Conservation (phyloP, 768 basidiomycete genomes). For the Amanita rimosa region DNA sequence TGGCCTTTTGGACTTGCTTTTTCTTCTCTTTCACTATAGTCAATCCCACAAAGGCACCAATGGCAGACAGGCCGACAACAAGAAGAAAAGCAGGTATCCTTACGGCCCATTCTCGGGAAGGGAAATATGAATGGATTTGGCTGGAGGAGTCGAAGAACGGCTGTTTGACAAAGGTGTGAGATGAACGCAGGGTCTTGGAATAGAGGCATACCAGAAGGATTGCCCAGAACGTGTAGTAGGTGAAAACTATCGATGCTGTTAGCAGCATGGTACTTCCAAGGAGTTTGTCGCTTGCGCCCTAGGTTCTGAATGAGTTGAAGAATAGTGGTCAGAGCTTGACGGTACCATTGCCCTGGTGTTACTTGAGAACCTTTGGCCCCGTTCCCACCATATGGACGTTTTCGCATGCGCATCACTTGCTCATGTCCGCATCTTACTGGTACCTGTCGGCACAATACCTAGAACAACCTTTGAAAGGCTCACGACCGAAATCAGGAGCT, state of each 20-base stretch:
- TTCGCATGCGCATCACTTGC: conserved; percentile 75
- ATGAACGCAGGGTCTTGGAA: neutral
- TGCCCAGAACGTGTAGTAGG: conserved; percentile 90
- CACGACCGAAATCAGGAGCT: conserved; percentile 59
- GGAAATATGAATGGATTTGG: conserved; percentile 71
- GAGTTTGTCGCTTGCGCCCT: conserved; percentile 76
- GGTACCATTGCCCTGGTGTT: conserved; percentile 11
- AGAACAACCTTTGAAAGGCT: conserved; percentile 62
- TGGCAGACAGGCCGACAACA: conserved; percentile 66
- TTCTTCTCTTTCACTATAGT: conserved; percentile 68
- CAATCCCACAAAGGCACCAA: conserved; percentile 70
- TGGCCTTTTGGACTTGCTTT: conserved; percentile 55
- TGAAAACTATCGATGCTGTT: conserved; percentile 63
- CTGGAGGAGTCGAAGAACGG: conserved; percentile 77
- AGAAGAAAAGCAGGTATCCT: conserved; percentile 78
- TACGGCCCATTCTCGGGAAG: conserved; percentile 86
- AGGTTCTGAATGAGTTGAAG: conserved; percentile 3
- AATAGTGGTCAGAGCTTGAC: neutral
- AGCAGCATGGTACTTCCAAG: conserved; percentile 76
- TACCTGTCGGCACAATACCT: conserved; percentile 76
- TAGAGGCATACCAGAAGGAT: conserved; percentile 60
- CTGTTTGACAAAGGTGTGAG: conserved; percentile 20
- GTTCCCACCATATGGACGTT: conserved; percentile 40
- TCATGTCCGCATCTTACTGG: conserved; percentile 72
- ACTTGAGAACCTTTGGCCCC: no score